A percentile compares a stretch with the other conserved stretches of the same genome.
Evolutionary conservation across 495 filamentous ascomycete species (phyloP).

Genomic region (Penicillium lagena): DNA sequence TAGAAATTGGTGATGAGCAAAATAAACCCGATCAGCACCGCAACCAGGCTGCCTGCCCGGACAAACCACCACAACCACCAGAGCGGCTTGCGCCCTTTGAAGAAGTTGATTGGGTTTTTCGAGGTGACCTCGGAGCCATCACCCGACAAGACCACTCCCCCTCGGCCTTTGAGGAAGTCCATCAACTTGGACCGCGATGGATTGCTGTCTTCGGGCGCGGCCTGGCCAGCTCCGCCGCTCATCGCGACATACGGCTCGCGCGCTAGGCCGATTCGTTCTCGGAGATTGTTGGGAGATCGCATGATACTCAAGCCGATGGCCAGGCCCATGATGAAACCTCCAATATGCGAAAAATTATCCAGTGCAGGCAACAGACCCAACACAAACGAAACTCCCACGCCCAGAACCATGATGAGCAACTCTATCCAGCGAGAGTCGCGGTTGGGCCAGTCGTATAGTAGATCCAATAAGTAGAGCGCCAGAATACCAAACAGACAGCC

Average conservation of each 20-base stretch:
- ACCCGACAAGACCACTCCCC: constrained; percentile 5
- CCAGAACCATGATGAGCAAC: constrained; percentile 74
- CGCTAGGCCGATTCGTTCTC: constrained; percentile 61
- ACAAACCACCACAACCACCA: constrained; percentile 99
- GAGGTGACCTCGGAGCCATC: constrained; percentile 22
- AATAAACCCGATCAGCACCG: constrained; percentile 74
- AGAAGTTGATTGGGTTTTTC: constrained; percentile 71
- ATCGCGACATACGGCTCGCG: constrained; percentile 65
- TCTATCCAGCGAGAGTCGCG: constrained; percentile 71
- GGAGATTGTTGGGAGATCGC: constrained; percentile 76
- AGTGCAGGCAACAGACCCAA: constrained; percentile 87
- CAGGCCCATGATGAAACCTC: constrained; percentile 90
- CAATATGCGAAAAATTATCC: constrained; percentile 97
- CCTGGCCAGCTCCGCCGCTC: constrained; percentile 28
- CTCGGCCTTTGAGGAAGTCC: constrained; percentile 37
- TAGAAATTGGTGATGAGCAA: constrained; percentile 87
- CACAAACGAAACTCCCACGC: constrained; percentile 83
- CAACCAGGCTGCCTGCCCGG: constrained; percentile 69
- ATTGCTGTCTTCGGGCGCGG: constrained; percentile 18
- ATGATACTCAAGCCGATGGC: constrained; percentile 79
- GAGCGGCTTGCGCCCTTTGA: constrained; percentile 81
- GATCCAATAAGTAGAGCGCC: constrained; percentile 78
- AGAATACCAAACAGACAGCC: constrained; percentile 88
- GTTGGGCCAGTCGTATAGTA: constrained; percentile 84
- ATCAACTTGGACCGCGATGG: constrained; percentile 9